Conservation (phyloP, 129 eudicot species). For the Oenanthe sinensis region DNA sequence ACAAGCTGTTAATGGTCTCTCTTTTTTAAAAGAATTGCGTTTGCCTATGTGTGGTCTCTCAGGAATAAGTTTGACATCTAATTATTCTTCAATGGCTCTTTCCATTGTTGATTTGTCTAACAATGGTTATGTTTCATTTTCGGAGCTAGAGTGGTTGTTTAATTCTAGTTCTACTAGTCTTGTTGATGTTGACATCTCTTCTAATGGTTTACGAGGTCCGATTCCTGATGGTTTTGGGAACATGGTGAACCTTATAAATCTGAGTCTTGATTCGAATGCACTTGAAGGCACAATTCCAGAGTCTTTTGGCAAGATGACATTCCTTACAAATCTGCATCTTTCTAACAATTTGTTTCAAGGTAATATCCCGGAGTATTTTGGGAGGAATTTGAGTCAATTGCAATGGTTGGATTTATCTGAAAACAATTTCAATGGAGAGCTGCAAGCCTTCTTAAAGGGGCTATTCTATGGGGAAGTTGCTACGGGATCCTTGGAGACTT, state of each 20-base stretch:
- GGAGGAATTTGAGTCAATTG: conserved; percentile 19
- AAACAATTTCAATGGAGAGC: conserved; percentile 12
- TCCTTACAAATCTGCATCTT: conserved; percentile 19
- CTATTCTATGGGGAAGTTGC: background rate
- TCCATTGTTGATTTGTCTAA: conserved; percentile 2
- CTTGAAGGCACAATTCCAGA: conserved; percentile 17
- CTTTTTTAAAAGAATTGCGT: conserved; percentile 14
- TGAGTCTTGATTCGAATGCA: conserved; percentile 12
- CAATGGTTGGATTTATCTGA: background rate
- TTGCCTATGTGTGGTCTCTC: conserved; percentile 16
- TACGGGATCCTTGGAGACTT: conserved; percentile 9
- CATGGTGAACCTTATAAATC: conserved; percentile 10
- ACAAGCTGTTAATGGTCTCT: conserved; percentile 8
- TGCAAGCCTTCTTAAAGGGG: background rate
- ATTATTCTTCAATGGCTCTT: conserved; percentile 17
- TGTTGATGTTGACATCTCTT: conserved; percentile 8
- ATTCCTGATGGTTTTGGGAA: conserved; percentile 19
- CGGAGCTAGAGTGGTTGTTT: conserved; percentile 30
- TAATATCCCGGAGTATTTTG: conserved; percentile 19
- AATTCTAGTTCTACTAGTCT: conserved; percentile 21
- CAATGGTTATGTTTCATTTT: conserved; percentile 13
- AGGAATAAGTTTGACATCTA: background rate
- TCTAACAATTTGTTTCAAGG: conserved; percentile 13
- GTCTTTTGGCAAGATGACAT: conserved; percentile 11
- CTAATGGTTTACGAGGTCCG: conserved; percentile 20